These are phyloP conservation scores for Cymbopogon flexuosus DNA, from an alignment of 202 grass and related monocot genomes.

Conservation along the genomic window DNA sequence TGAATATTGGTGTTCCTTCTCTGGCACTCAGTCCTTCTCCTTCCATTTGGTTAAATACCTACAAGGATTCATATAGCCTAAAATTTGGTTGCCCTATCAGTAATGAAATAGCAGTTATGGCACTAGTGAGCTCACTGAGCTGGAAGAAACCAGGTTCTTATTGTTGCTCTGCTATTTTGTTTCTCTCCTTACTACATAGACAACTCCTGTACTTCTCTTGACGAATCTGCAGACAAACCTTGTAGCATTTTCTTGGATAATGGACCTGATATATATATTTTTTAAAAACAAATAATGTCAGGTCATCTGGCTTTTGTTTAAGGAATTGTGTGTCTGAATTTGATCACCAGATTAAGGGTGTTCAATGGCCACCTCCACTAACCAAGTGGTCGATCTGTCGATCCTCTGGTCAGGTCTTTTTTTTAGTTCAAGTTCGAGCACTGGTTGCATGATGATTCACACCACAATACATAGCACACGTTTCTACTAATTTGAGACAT, in stretches of 20 bases:
- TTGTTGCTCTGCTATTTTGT: not conserved
- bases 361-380: not conserved
- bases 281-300: not conserved
- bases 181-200: not conserved
- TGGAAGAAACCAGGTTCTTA: not conserved
- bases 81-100: not conserved
- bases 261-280: no score
- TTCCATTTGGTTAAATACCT: not conserved
- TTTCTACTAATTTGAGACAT: not conserved
- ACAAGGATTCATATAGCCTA: not conserved
- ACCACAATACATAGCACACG: not conserved
- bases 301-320: not conserved
- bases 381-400: not conserved
- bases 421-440: not conserved
- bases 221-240: no score
- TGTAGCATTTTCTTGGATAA: no score
- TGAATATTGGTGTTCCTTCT: not conserved
- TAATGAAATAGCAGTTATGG: not conserved
- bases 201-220: not conserved
- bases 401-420: not conserved
- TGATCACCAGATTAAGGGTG: not conserved
- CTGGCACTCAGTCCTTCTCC: not conserved
- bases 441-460: not conserved
- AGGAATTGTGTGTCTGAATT: not conserved
- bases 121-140: no score